These are phyloP conservation scores for Cronartium quercuum DNA, from an alignment of 1,284 basidiomycete species.

Conservation along the genomic window DNA sequence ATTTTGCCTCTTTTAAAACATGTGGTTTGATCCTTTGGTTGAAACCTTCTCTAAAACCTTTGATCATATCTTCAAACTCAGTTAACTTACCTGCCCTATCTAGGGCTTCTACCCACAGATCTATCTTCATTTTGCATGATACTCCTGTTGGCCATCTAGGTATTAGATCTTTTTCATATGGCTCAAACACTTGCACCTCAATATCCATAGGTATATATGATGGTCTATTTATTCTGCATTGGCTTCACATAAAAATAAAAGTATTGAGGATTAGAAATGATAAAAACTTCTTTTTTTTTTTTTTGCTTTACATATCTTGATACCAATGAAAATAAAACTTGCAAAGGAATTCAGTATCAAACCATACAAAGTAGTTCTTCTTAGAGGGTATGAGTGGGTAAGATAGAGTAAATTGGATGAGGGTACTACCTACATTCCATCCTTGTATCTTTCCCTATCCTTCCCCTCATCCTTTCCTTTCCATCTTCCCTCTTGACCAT, in stretches of 20 bases:
- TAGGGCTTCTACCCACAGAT: not conserved
- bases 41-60: not conserved
- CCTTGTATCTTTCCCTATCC: too few species aligned
- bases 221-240: too few species aligned
- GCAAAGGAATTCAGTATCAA: too few species aligned
- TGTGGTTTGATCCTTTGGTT: too few species aligned
- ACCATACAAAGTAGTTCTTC: too few species aligned
- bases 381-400: too few species aligned
- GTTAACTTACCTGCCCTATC: not conserved
- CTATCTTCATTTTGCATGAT: slow-evolving; percentile 4
- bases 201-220: not conserved
- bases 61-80: not conserved
- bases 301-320: not conserved
- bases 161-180: not conserved
- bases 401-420: too few species aligned
- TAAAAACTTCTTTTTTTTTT: not conserved
- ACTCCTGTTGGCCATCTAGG: not conserved
- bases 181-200: not conserved
- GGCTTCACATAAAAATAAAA: not conserved
- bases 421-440: too few species aligned
- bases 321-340: not conserved
- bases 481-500: too few species aligned
- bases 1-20: too few species aligned
- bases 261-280: not conserved
- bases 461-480: too few species aligned